A percentile compares a stretch with the other conserved stretches of the same genome.
phyloP scores from a whole-genome alignment of 129 eudicot genomes.

The Flaveria trinervia region DNA sequence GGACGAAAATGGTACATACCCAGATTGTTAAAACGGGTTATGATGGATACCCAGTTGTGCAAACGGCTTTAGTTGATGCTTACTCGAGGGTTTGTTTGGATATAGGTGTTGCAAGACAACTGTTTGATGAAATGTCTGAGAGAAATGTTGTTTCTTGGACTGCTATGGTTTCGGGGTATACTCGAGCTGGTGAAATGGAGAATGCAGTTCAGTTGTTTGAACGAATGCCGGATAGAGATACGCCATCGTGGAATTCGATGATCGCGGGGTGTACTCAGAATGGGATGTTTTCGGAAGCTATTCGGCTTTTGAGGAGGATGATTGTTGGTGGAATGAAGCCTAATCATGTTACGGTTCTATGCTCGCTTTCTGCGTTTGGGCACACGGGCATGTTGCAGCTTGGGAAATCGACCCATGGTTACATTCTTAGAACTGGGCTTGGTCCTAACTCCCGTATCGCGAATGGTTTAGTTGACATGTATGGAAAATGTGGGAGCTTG shows the following conservation, averaged over 20 bases:
- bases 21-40: conserved; percentile 70
- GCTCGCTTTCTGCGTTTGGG: conserved; percentile 67
- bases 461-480: conserved; percentile 74
- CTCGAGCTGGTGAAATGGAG: conserved; percentile 65
- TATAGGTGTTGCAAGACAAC: conserved; percentile 47
- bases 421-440: conserved; percentile 45
- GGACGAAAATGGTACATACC: conserved; percentile 66
- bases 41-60: conserved; percentile 71
- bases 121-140: conserved; percentile 90
- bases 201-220: conserved; percentile 75
- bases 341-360: conserved; percentile 59
- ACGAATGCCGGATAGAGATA: conserved; percentile 61
- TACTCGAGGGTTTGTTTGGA: conserved; percentile 57
- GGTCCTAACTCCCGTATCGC: conserved; percentile 44
- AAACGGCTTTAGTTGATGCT: conserved; percentile 65
- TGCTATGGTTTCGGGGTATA: conserved; percentile 82
- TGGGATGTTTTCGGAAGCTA: conserved; percentile 68
- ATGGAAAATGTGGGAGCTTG: conserved; percentile 86
- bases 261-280: conserved; percentile 71
- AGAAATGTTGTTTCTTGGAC: conserved; percentile 84
- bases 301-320: conserved; percentile 62
- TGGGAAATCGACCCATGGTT: conserved; percentile 66
- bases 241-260: conserved; percentile 69
- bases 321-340: conserved; percentile 45
- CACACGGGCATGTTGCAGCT: conserved; percentile 74